Percentiles rank a stretch among this genome's conserved stretches.
Conservation (phyloP, 176 grass and related monocot genomes). For the Musa itinerans region DNA sequence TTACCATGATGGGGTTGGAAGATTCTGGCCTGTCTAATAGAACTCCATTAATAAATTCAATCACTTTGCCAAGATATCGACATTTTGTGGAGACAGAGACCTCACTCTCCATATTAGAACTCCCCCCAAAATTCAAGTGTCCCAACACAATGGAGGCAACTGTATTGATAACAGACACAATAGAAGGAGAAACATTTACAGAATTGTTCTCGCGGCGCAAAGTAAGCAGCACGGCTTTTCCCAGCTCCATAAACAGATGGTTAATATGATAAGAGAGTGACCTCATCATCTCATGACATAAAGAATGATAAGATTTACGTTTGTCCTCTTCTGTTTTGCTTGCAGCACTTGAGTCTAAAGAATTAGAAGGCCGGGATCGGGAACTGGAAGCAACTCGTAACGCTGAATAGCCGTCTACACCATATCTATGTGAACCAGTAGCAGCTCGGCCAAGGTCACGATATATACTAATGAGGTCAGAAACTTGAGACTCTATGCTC, state of each 20-base stretch:
- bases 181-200: constrained; percentile 59
- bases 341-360: constrained; percentile 39
- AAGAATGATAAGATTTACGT: constrained; percentile 55
- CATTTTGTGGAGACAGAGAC: constrained; percentile 65
- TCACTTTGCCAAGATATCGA: constrained; percentile 76
- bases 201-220: constrained; percentile 82
- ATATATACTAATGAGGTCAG: constrained; percentile 88
- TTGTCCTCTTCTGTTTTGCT: constrained; percentile 58
- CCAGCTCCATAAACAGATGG: constrained; percentile 92
- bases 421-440: constrained; percentile 42
- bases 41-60: constrained; percentile 87
- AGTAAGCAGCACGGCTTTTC: constrained; percentile 84
- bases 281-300: constrained; percentile 81
- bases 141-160: constrained; percentile 67
- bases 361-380: constrained; percentile 46
- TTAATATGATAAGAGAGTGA: constrained; percentile 88
- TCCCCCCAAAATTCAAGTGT: constrained; percentile 81
- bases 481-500: constrained; percentile 89
- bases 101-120: constrained; percentile 48
- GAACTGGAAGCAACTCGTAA: constrained; percentile 45
- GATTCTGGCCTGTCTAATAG: constrained; percentile 89
- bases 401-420: constrained; percentile 49
- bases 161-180: constrained; percentile 73
- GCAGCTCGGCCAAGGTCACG: constrained; percentile 78
- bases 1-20: constrained; percentile 82